Base-by-base conservation (phyloP, 768 basidiomycete genomes). In the Rhodotorula diobovata region DNA sequence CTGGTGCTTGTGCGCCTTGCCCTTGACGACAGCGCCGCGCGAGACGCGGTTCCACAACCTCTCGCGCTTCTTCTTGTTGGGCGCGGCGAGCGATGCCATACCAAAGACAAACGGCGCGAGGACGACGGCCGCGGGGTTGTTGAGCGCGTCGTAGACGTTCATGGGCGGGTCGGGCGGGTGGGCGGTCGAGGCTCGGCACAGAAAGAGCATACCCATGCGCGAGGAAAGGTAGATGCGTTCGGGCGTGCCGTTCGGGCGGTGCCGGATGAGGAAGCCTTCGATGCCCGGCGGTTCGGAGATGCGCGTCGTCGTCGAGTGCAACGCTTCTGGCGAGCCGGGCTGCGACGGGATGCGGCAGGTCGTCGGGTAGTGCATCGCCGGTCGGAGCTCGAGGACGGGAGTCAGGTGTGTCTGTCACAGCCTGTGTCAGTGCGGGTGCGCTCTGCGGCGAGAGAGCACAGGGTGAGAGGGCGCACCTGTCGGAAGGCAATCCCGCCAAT, bases 181-280 rank as follows among this genome's bases (percentile, higher is more conserved):
- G 16, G 89, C 87, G 56, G 83, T 80, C 0, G 83, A 73, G 9
- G 85, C 81, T 25, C 80, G 74, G 30, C 89, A 75, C 18, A 85
- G 83, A 80, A 92, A 92, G 41, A 94, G 80, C 76, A 86, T 85
- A 11, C 90, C 89, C 63, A 87, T 84, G 76, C 92, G 90, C 12
- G 86, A 86, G 37, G 85, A 81, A 50, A 93, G 83, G 80, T 93
- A 94, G 23, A 89, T 76, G 8, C 71, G 72, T 20, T 72, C 71
- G 48, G 84, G 86, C 39, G 79, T 78, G 70, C 86, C 85, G 30
- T 85, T 86, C 5, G 86, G 84, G 72, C 83, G 84, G 76, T 90
- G 84, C 58, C 88, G 87, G 12, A 68, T 59, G 54, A 94, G 82
- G 80, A 90, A 96, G 5, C 94, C 94, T 80, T 97, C 94, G 58